Base-by-base conservation (phyloP, 768 basidiomycete species). In the Xerocomellus amylosporus region DNA sequence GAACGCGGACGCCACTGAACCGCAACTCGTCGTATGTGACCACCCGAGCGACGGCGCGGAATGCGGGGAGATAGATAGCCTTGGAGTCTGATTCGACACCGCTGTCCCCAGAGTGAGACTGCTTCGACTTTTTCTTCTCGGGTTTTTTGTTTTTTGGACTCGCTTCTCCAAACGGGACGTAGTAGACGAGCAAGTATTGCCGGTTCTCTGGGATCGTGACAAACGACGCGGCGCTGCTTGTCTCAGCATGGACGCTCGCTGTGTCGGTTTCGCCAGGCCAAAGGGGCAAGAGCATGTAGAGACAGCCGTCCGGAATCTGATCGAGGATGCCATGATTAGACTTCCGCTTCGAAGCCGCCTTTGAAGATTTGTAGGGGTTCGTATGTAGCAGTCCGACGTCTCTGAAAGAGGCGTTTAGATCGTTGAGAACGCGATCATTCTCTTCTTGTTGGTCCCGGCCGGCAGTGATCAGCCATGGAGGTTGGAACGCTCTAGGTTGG, bases 281-380 rank as follows among this genome's bases (percentile, higher is more conserved):
- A n/a, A 93, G 75, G 15, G 90, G 90, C 17, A 93, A 75, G 24
- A 91, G 78, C 90, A 93, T 92, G 67, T 86, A 90, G 48, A 91
- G 74, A 22, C 82, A 81, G 14, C 91, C 88, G 6, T 79, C 70
- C 0, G 86, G 86, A 36, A 92, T 76, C 33, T 81, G 74, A 33
- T 80, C 76, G 52, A 90, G 81, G 56, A 87, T 74, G 54, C 81
- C 77, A 6, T 64, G 55, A 9, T 26, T 46, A 20, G 49, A 24
- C 51, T 42, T 67, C 19, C 55, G 63, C 56, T 56, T 67, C 44
- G 52, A 60, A 59, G 48, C 22, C 37, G 39, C 12, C 47, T 56
- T 61, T 52, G 54, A 59, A 12, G 68, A 59, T 54, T 69, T 74
- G 53, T 70, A 73, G 30, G 71, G 73, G 14, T 70, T 76, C 2